A percentile compares a stretch with the other conserved stretches of the same genome.
phyloP scores from a whole-genome alignment of 306 rosid genomes.

The Vigna mungo region DNA sequence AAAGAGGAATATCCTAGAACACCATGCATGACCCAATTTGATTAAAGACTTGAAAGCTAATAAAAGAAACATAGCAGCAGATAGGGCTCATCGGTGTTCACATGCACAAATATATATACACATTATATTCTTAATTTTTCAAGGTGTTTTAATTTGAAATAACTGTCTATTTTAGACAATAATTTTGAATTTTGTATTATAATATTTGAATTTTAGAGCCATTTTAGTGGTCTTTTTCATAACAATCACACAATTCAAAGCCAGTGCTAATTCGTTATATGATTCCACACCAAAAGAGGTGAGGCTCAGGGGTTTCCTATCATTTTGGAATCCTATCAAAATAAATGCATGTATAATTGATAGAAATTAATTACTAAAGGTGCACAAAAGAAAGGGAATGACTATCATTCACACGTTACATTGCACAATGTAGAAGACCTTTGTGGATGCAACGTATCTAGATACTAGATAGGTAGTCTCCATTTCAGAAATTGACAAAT shows the following conservation, averaged over 20 bases:
- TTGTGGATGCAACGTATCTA: conserved; percentile 10
- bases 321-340: conserved; percentile 29
- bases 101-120: not conserved
- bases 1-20: conserved; percentile 6
- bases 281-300: not conserved
- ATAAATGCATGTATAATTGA: conserved; percentile 9
- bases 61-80: conserved; percentile 6
- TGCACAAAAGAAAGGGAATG: conserved; percentile 12
- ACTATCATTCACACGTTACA: conserved; percentile 8
- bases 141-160: not conserved
- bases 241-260: not conserved
- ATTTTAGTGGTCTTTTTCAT: conserved; percentile 1
- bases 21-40: conserved; percentile 18
- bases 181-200: too few species aligned
- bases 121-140: conserved; percentile 4
- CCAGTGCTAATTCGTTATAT: not conserved
- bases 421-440: conserved; percentile 12
- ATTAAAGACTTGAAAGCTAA: conserved; percentile 11
- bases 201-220: conserved; percentile 1
- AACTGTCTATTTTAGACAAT: too few species aligned
- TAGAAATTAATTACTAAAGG: conserved; percentile 14
- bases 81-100: not conserved
- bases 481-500: conserved; percentile 5
- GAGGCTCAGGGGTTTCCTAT: conserved; percentile 3
- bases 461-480: not conserved